Percentiles rank a stretch among this genome's conserved stretches.
These are phyloP conservation scores for Atkinsonella hypoxylon DNA, from an alignment of 2,329 filamentous ascomycete species.

Conservation along the genomic window DNA sequence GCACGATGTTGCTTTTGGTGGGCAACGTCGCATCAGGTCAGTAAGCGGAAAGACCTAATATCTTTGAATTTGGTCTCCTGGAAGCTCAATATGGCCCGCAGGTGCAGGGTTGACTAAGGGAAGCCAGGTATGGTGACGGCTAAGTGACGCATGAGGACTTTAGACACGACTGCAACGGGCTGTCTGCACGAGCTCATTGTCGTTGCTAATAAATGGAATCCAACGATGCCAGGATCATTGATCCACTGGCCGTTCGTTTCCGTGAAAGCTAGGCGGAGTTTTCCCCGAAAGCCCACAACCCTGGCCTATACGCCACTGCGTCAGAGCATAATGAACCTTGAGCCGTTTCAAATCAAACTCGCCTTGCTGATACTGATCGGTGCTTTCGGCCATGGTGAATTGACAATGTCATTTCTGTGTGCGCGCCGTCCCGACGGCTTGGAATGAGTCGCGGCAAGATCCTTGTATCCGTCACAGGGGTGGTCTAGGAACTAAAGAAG, in stretches of 20 bases:
- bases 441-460: conserved; percentile 12
- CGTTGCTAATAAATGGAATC: neutral
- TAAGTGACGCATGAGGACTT: conserved; percentile 5
- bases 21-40: conserved; percentile 1
- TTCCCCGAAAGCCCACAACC: neutral
- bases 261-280: neutral
- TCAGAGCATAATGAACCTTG: too few species aligned
- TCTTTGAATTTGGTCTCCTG: neutral
- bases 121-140: conserved; percentile 6
- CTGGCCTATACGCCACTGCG: too few species aligned
- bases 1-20: neutral
- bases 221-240: neutral
- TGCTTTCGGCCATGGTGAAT: neutral
- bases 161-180: conserved; percentile 4
- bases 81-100: neutral
- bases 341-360: neutral
- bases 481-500: conserved; percentile 16
- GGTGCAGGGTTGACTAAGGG: neutral
- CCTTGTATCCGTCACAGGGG: conserved; percentile 12
- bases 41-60: neutral
- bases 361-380: neutral
- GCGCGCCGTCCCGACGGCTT: conserved; percentile 9
- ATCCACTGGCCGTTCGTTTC: neutral
- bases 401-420: neutral
- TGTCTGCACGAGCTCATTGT: conserved; percentile 3